A percentile compares a stretch with the other conserved stretches of the same genome.
These are phyloP conservation scores for Boletus insuetus DNA, from an alignment of 768 basidiomycete genomes.

Conservation along the genomic window DNA sequence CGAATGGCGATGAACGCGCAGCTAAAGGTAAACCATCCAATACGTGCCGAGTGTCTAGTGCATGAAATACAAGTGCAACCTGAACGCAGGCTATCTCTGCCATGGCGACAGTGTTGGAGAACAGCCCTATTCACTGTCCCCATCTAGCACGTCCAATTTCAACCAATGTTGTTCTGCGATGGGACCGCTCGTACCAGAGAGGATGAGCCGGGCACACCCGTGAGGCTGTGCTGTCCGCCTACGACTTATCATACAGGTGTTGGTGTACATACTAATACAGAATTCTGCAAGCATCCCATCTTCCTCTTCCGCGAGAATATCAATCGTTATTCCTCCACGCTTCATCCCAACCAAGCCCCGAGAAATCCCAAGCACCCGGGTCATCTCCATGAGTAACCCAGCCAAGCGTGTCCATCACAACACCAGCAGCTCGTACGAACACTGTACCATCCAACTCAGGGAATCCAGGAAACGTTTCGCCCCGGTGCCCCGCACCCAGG, in stretches of 20 bases:
- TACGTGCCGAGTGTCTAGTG: slow-evolving; percentile 1
- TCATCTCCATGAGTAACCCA: slow-evolving; percentile 54
- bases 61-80: slow-evolving; percentile 13
- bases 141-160: too few relatives aligned
- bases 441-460: slow-evolving; percentile 51
- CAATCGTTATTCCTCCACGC: slow-evolving; percentile 42
- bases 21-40: background rate
- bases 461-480: slow-evolving; percentile 47
- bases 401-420: slow-evolving; percentile 52
- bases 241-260: too few relatives aligned
- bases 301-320: background rate
- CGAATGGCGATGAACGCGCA: background rate
- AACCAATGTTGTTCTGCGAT: too few relatives aligned
- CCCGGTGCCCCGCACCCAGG: slow-evolving; percentile 37
- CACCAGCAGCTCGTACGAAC: slow-evolving; percentile 56
- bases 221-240: too few relatives aligned
- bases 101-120: too few relatives aligned
- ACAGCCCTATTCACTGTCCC: too few relatives aligned
- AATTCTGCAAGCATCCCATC: too few relatives aligned
- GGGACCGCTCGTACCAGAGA: too few relatives aligned
- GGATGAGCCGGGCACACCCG: too few relatives aligned
- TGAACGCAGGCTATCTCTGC: background rate
- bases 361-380: slow-evolving; percentile 52
- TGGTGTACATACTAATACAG: too few relatives aligned
- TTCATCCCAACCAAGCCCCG: slow-evolving; percentile 59